Conservation (phyloP, 106 monocot species). For the Dioscorea dumetorum region DNA sequence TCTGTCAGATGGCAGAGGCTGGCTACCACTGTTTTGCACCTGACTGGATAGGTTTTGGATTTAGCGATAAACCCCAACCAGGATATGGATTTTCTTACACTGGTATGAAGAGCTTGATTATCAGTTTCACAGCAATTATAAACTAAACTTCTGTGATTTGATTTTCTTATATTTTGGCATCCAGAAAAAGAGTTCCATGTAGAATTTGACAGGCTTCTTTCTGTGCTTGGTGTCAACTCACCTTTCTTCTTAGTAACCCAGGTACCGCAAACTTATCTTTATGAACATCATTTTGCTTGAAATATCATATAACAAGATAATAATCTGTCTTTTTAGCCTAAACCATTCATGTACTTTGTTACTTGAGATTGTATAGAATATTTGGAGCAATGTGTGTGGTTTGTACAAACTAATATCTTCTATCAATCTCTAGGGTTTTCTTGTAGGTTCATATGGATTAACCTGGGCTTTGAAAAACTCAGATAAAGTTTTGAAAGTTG, state of each 20-base stretch:
- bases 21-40: conserved; percentile 96
- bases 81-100: conserved; percentile 85
- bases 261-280: conserved; percentile 26
- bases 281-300: background rate
- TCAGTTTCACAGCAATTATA: too few relatives aligned
- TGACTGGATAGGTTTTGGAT: conserved; percentile 99
- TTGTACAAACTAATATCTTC: background rate
- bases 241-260: conserved; percentile 85
- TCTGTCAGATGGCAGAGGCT: conserved; percentile 69
- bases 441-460: conserved; percentile 95
- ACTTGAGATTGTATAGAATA: too few relatives aligned
- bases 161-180: conserved; percentile 7
- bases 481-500: conserved; percentile 59
- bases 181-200: conserved; percentile 84
- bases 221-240: conserved; percentile 49
- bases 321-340: too few relatives aligned
- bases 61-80: conserved; percentile 95
- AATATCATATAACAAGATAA: too few relatives aligned
- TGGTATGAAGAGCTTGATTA: conserved; percentile 28
- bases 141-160: too few relatives aligned
- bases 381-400: too few relatives aligned
- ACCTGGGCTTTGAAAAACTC: conserved; percentile 92
- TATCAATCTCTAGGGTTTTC: conserved; percentile 62
- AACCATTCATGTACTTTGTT: too few relatives aligned
- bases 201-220: conserved; percentile 76